A percentile compares a stretch with the other conserved stretches of the same genome.
These are phyloP conservation scores for Paecilomyces niveus DNA, from an alignment of 2,329 filamentous ascomycete species.

Conservation along the genomic window DNA sequence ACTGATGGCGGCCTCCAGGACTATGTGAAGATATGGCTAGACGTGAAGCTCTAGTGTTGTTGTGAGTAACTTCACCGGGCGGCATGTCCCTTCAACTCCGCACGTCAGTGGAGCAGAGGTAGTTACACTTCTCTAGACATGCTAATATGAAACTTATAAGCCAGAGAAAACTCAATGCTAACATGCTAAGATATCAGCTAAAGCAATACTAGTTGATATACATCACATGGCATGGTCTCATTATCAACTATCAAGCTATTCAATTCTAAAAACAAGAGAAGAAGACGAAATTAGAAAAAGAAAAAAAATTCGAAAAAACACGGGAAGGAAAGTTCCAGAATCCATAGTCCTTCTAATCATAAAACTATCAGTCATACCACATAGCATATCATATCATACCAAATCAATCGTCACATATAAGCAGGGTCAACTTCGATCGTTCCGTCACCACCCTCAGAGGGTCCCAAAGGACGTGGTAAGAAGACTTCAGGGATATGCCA, in stretches of 20 bases:
- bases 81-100: not conserved
- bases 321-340: not conserved
- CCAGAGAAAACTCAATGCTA: not conserved
- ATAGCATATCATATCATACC: no score
- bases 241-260: not conserved
- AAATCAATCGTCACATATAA: conserved; percentile 4
- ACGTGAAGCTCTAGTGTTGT: not conserved
- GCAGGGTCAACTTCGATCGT: conserved; percentile 19
- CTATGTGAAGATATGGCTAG: not conserved
- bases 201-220: not conserved
- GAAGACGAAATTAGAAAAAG: not conserved
- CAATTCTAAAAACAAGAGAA: not conserved
- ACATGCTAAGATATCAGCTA: not conserved
- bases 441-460: not conserved
- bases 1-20: not conserved
- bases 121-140: not conserved
- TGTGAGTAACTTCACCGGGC: not conserved
- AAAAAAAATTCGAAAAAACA: not conserved
- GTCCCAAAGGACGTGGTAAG: conserved; percentile 11
- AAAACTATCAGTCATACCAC: not conserved
- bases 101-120: not conserved
- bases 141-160: not conserved
- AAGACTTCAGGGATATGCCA: conserved; percentile 22
- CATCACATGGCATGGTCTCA: not conserved
- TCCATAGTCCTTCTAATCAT: not conserved